These are phyloP conservation scores for Cercospora nicotianae DNA, from an alignment of 2,329 filamentous ascomycete species.

Conservation along the genomic window DNA sequence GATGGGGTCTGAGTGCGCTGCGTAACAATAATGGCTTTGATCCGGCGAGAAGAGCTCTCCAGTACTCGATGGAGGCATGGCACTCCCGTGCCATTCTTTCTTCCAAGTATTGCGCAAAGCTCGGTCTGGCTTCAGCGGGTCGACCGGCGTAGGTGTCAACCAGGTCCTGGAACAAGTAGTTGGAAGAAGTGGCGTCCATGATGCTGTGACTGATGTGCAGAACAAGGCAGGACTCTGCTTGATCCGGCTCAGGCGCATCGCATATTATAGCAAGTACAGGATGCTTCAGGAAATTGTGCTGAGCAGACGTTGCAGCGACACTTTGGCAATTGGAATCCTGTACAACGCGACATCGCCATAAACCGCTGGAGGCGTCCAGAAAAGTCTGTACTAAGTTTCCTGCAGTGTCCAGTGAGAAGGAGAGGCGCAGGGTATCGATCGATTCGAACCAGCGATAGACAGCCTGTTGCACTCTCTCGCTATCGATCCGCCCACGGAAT, in stretches of 20 bases:
- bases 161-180: neutral
- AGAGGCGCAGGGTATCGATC: neutral
- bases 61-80: neutral
- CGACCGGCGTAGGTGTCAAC: neutral
- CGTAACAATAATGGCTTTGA: neutral
- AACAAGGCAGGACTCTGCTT: neutral
- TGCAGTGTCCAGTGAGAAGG: neutral
- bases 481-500: neutral
- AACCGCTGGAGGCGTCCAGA: neutral
- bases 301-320: neutral
- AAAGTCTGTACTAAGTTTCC: neutral
- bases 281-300: neutral
- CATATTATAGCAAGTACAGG: neutral
- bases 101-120: neutral
- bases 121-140: neutral
- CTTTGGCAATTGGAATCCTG: neutral
- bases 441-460: neutral
- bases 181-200: neutral
- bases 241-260: neutral
- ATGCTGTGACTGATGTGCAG: neutral
- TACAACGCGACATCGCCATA: neutral
- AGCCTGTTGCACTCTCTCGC: neutral
- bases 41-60: neutral
- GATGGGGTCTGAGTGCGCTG: neutral
- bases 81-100: fast-evolving